Evolutionary conservation across 2,329 filamentous ascomycete genomes (phyloP), one percentile per base, ranked within the genome.

Genomic region (Pseudogymnoascus verrucosus): DNA sequence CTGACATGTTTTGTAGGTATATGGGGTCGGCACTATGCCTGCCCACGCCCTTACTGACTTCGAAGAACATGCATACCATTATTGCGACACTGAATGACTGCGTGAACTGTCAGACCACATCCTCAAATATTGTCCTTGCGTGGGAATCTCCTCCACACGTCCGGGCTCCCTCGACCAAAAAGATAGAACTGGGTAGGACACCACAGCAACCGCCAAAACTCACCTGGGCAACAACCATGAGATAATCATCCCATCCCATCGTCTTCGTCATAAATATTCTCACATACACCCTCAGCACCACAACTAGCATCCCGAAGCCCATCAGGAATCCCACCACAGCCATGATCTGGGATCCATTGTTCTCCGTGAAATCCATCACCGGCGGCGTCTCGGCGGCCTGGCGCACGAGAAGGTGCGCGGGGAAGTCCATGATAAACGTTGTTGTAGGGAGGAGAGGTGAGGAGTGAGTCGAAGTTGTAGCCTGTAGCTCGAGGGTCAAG

Each of bases 231-330:
- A 71, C 64, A 1, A 77, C 60, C 68, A 82, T 81, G 1, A 77
- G 65, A 64, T 74, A 78, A 68, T 83, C 80, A 70, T 83, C 80
- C 2, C 69, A 44, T 1, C 79, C 79, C 60, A 80, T 72, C 14
- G 76, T 76, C 42, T 77, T 78, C 37, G 82, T 69, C 71, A 82
- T 77, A 6, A 70, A 65, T 6, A 73, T 62, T 26, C 80, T 74
- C 16, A 81, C 79, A 67, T 78, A 80, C 31, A 76, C 70, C 44
- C 78, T 74, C 10, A 76, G 67, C 4, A 75, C 4, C 4, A 79
- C 75, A 1, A 75, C 67, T 2, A 77, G 5, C 2, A 73, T 65
- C 4, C 77, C 72, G 8, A 74, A 40, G 2, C 70, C 73, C 37
- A 74, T 75, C 47, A 78, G 73, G 1, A 74, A 67, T 21, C 74